phyloP scores from a whole-genome alignment of 257 asterid species.

The Rehmannia glutinosa region DNA sequence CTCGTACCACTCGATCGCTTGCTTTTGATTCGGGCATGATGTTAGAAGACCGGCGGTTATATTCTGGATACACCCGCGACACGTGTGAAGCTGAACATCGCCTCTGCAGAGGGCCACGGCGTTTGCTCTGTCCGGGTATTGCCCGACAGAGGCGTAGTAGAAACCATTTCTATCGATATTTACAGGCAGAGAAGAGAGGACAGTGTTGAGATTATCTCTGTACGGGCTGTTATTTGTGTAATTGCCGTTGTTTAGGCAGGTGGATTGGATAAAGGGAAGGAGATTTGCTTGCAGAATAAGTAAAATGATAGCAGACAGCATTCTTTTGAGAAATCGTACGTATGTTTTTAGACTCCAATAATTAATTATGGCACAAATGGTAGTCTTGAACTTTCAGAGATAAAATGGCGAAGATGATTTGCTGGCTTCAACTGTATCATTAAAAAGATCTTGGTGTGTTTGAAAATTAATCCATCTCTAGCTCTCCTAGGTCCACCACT shows the following conservation, averaged over 20 bases:
- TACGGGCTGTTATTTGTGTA: slow-evolving; percentile 26
- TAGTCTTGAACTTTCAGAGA: no score
- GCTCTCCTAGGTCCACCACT: no score
- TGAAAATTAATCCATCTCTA: no score
- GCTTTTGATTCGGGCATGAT: slow-evolving; percentile 17
- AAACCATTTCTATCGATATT: slow-evolving; percentile 17
- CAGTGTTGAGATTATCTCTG: slow-evolving; percentile 18
- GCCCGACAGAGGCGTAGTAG: slow-evolving; percentile 21
- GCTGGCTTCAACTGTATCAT: no score
- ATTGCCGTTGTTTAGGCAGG: slow-evolving; percentile 21
- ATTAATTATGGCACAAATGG: no score
- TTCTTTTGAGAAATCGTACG: no score
- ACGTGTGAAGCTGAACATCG: slow-evolving; percentile 7
- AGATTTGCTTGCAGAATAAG: not conserved
- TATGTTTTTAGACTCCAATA: no score
- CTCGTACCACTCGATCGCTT: slow-evolving; percentile 20
- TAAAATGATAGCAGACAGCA: no score
- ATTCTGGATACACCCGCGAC: slow-evolving; percentile 13
- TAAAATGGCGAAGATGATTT: no score
- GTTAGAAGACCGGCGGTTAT: not conserved
- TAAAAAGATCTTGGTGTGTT: no score
- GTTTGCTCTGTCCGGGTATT: not conserved
- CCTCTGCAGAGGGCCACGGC: slow-evolving; percentile 26
- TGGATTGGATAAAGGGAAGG: not conserved
- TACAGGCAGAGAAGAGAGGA: slow-evolving; percentile 13